Evolutionary conservation across 176 grass and related monocot species (phyloP), one percentile per base, ranked within the genome.

Genomic region (Carex littledalei): DNA sequence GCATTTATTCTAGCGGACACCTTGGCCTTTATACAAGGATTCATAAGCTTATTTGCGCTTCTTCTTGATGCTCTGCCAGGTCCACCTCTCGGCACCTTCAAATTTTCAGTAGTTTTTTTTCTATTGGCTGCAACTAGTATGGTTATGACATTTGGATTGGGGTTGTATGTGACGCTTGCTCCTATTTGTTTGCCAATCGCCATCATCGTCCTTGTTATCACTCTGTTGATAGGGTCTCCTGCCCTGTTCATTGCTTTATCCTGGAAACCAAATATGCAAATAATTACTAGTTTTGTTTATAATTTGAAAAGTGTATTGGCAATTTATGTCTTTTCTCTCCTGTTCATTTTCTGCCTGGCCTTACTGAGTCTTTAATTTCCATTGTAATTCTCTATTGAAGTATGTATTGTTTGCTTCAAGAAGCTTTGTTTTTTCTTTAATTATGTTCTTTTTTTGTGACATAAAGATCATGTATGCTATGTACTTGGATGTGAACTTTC

Each of bases 301-400:
- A 34, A 34, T 1, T 0, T 1, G 0, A 34, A 0, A 0, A 3
- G 6, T 8, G 1, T 45, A 45, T 0, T 45, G 41, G 41, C 6
- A 8, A 1, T 5, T 18, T 57, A 57, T 57, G 14, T 0, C 15
- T 0, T 57, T 0, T 3, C 55, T 57, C 0, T 57, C 15, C 0
- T 57, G 55, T 5, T 15, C 14, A 16, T 17, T 16, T 57, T 57
- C 55, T 57, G 15, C 55, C 55, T 57, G 3, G 55, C 55, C 16
- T 57, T 57, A 4, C 2, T 57, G 16, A 34, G 32, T 34, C 32
- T 2, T 34, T 16, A 57, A 0, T 17, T 17, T 45, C 41, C 7
- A 45, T 45, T 45, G 1, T 47, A 10, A 47, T 9, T 47, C 10
- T 47, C 9, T 43, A n/a, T n/a, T n/a, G n/a, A n/a, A n/a, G n/a